A percentile compares a stretch with the other conserved stretches of the same genome.
phyloP scores from a whole-genome alignment of 139 green algal species.

The Yamagishiella unicocca region DNA sequence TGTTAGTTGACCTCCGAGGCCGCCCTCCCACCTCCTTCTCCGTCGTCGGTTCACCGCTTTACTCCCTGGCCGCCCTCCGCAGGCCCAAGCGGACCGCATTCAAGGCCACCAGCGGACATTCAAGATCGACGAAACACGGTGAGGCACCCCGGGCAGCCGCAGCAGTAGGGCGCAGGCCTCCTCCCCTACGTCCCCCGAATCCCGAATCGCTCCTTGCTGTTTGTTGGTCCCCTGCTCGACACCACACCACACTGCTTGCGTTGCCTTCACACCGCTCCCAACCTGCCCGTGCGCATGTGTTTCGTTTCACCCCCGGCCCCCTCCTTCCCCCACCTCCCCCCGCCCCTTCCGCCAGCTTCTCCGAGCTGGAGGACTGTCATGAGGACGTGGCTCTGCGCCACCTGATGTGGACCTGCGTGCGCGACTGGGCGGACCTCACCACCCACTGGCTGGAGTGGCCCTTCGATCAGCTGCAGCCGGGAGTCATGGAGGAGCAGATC shows the following conservation, averaged over 20 bases:
- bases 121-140: slow-evolving; percentile 58
- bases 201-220: neutral
- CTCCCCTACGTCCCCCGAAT: no score
- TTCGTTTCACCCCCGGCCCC: neutral
- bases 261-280: no score
- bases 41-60: neutral
- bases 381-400: slow-evolving; percentile 63
- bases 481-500: slow-evolving; percentile 73
- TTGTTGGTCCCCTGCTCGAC: neutral
- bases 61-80: neutral
- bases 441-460: slow-evolving; percentile 55
- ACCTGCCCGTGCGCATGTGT: no score
- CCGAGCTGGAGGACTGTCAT: slow-evolving; percentile 62
- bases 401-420: slow-evolving; percentile 48
- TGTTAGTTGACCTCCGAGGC: no score
- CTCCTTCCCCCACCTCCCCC: neutral
- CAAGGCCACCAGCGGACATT: slow-evolving; percentile 65
- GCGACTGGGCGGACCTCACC: slow-evolving; percentile 66
- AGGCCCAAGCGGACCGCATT: slow-evolving; percentile 51
- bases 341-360: slow-evolving; percentile 54
- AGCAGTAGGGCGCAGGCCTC: no score
- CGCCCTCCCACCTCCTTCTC: neutral
- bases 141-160: no score
- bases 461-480: slow-evolving; percentile 66
- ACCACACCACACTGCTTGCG: no score